Conservation (phyloP, 805 yeast species). For the Lipomyces oligophaga region DNA sequence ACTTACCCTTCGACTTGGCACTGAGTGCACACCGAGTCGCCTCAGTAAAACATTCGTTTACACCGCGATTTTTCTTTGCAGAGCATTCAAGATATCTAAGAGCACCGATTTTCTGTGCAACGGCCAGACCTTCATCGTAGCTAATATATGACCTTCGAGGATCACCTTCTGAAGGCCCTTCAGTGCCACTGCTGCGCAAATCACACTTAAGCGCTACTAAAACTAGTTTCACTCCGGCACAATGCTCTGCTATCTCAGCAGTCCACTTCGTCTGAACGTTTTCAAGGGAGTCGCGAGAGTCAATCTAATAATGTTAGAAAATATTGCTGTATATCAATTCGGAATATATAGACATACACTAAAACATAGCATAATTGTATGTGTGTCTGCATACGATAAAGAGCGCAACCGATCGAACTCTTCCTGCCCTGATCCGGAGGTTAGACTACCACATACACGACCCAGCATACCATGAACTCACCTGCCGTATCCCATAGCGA, state of each 20-base stretch:
- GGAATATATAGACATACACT: constrained; percentile 11
- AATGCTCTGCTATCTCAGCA: constrained; percentile 93
- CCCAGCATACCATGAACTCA: background rate
- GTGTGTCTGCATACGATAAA: constrained; percentile 89
- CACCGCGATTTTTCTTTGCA: constrained; percentile 94
- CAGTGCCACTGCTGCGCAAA: constrained; percentile 46
- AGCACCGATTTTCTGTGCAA: constrained; percentile 92
- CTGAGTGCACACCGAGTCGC: constrained; percentile 95
- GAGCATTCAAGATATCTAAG: constrained; percentile 93
- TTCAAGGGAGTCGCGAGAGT: constrained; percentile 88
- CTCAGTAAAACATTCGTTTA: constrained; percentile 98
- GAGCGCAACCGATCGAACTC: constrained; percentile 94
- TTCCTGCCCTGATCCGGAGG: constrained; percentile 56
- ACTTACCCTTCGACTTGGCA: constrained; percentile 71
- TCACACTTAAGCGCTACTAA: constrained; percentile 94
- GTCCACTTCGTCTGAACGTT: constrained; percentile 97
- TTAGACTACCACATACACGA: background rate
- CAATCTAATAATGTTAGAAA: constrained; percentile 55
- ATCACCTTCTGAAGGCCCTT: constrained; percentile 33
- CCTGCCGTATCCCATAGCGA: constrained; percentile 99
- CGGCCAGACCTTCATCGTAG: constrained; percentile 89
- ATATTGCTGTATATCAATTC: background rate
- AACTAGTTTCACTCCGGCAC: constrained; percentile 92
- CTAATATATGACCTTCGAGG: constrained; percentile 54
- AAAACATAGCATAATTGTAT: constrained; percentile 94